Evolutionary conservation across 208 protist species (phyloP).

Genomic region (Tritrichomonas foetus): DNA sequence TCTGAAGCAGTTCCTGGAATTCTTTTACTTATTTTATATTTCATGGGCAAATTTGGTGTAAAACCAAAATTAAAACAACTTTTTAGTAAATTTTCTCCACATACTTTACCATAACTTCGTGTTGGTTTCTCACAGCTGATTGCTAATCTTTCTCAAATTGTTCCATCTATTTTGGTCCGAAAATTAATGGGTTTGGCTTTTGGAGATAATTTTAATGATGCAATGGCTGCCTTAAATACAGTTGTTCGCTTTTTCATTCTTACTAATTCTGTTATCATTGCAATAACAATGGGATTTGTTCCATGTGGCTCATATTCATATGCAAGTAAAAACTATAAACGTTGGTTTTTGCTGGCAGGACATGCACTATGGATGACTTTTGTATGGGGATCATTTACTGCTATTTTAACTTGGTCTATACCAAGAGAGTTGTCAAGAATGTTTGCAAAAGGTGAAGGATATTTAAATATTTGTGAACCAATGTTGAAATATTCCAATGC

Average conservation of each 20-base stretch:
- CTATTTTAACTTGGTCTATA: not conserved
- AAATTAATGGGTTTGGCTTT: not conserved
- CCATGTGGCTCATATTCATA: not conserved
- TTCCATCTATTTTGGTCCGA: not conserved
- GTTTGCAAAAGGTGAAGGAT: not conserved
- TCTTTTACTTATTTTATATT: not conserved
- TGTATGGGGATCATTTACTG: not conserved
- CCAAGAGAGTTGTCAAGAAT: not conserved
- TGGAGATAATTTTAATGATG: not conserved
- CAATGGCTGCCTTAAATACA: not conserved
- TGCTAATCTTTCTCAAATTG: not conserved
- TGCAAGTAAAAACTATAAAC: not conserved
- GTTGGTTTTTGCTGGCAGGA: not conserved
- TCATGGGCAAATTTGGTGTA: not conserved
- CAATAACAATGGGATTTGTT: not conserved
- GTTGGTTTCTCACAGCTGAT: conserved; percentile 16
- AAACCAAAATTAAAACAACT: not conserved
- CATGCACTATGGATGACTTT: not conserved
- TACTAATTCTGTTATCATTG: conserved; percentile 22
- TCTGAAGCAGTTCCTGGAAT: not conserved
- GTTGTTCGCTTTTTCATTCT: not conserved
- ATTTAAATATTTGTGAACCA: not conserved
- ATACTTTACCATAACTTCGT: not conserved
- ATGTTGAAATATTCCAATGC: conserved; percentile 3
- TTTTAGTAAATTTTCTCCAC: not conserved